phyloP scores from a whole-genome alignment of 2,329 filamentous ascomycete genomes.

The Annulohypoxylon truncatum region DNA sequence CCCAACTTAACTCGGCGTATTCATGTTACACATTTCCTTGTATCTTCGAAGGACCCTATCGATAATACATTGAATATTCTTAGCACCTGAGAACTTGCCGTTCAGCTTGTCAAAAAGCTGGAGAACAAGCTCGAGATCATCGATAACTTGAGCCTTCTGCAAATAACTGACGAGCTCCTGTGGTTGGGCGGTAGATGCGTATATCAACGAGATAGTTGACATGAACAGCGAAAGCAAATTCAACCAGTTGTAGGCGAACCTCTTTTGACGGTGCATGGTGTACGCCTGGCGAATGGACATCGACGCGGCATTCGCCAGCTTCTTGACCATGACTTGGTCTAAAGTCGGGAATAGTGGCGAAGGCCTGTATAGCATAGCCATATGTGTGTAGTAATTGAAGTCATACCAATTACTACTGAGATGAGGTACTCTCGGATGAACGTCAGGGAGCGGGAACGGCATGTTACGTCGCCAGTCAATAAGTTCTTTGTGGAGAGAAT shows the following conservation, averaged over 20 bases:
- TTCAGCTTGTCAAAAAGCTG: slow-evolving; percentile 49
- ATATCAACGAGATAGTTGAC: slow-evolving; percentile 56
- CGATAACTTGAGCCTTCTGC: slow-evolving; percentile 46
- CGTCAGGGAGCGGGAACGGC: slow-evolving; percentile 57
- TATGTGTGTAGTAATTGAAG: slow-evolving; percentile 60
- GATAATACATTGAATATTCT: slow-evolving; percentile 24
- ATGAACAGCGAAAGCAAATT: slow-evolving; percentile 57
- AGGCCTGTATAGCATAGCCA: slow-evolving; percentile 58
- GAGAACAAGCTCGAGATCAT: slow-evolving; percentile 49
- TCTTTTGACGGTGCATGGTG: slow-evolving; percentile 53
- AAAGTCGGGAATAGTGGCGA: slow-evolving; percentile 56
- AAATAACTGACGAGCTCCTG: slow-evolving; percentile 47
- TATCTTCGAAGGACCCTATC: slow-evolving; percentile 21
- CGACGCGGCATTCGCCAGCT: slow-evolving; percentile 53
- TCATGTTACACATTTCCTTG: slow-evolving; percentile 21
- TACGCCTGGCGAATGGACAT: slow-evolving; percentile 58
- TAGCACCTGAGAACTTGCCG: slow-evolving; percentile 45
- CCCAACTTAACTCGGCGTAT: not conserved
- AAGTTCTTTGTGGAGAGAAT: slow-evolving; percentile 54
- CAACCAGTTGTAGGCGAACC: slow-evolving; percentile 58
- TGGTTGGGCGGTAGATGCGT: slow-evolving; percentile 56
- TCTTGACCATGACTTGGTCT: slow-evolving; percentile 49
- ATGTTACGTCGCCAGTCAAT: slow-evolving; percentile 58
- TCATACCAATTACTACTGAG: slow-evolving; percentile 59
- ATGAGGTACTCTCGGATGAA: slow-evolving; percentile 56